phyloP scores from a whole-genome alignment of 345 rosid species.

The Bretschneidera sinensis region DNA sequence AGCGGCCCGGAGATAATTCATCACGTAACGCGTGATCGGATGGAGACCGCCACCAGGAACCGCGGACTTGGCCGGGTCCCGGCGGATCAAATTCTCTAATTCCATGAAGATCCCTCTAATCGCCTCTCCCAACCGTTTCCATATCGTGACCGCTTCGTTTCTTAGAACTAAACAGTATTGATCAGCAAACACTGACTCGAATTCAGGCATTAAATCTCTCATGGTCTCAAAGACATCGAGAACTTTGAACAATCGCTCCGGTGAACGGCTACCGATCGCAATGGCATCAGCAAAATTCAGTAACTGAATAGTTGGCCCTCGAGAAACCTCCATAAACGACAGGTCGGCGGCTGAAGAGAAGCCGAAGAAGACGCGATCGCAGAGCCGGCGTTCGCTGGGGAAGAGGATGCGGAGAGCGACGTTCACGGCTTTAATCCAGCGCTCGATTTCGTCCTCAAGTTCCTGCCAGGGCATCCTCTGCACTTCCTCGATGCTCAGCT shows the following conservation, averaged over 20 bases:
- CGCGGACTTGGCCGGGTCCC: constrained; percentile 79
- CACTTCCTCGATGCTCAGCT: constrained; percentile 76
- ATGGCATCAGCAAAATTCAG: constrained; percentile 71
- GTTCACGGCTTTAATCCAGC: constrained; percentile 79
- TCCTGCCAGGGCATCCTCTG: constrained; percentile 75
- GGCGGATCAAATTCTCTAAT: constrained; percentile 76
- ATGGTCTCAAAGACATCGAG: constrained; percentile 79
- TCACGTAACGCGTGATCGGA: constrained; percentile 85
- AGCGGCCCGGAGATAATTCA: constrained; percentile 84
- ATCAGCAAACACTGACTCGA: constrained; percentile 62
- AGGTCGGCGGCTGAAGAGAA: constrained; percentile 63
- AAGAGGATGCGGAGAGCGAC: constrained; percentile 72
- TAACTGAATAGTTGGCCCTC: constrained; percentile 68
- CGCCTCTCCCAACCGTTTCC: constrained; percentile 79
- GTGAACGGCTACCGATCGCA: constrained; percentile 72
- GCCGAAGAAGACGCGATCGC: constrained; percentile 77
- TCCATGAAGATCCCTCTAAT: constrained; percentile 88
- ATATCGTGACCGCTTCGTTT: constrained; percentile 64
- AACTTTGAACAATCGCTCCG: constrained; percentile 82
- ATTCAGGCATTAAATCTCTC: constrained; percentile 77
- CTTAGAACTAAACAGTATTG: constrained; percentile 68
- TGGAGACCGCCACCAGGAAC: constrained; percentile 88
- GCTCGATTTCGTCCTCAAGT: constrained; percentile 76
- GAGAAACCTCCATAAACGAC: constrained; percentile 93
- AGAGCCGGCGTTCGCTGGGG: constrained; percentile 91